A percentile compares a stretch with the other conserved stretches of the same genome.
phyloP scores from a whole-genome alignment of 2,329 filamentous ascomycete species.

The Ophiosphaerella narmari region DNA sequence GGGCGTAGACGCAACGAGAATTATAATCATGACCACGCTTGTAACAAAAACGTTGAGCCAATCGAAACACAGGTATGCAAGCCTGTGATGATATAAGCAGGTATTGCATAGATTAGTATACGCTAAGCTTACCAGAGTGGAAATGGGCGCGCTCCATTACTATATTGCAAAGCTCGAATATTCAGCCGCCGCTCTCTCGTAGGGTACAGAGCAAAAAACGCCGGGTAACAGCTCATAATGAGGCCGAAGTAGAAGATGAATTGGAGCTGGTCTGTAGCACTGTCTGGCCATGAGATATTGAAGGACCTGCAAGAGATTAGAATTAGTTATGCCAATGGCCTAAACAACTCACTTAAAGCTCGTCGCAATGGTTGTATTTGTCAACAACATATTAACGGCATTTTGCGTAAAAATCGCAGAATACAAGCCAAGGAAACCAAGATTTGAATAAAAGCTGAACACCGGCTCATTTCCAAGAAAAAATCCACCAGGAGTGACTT shows the following conservation, averaged over 20 bases:
- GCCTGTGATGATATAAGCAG: slow-evolving; percentile 13
- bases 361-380: slow-evolving; percentile 69
- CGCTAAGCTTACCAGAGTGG: slow-evolving; percentile 67
- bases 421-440: slow-evolving; percentile 64
- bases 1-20: slow-evolving; percentile 60
- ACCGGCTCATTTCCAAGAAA: slow-evolving; percentile 68
- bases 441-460: slow-evolving; percentile 70
- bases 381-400: slow-evolving; percentile 80
- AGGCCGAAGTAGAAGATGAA: slow-evolving; percentile 81
- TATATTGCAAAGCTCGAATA: slow-evolving; percentile 82
- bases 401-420: slow-evolving; percentile 78
- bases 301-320: slow-evolving; percentile 12
- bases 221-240: slow-evolving; percentile 74
- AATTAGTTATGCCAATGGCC: neutral
- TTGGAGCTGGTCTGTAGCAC: slow-evolving; percentile 61
- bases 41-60: slow-evolving; percentile 70
- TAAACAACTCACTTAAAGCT: slow-evolving; percentile 51
- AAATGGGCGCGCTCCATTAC: slow-evolving; percentile 78
- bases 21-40: slow-evolving; percentile 68
- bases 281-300: slow-evolving; percentile 19
- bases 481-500: slow-evolving; percentile 73
- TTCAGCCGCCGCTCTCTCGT: slow-evolving; percentile 76
- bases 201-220: slow-evolving; percentile 84
- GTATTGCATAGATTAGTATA: neutral
- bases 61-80: slow-evolving; percentile 79